These are phyloP conservation scores for Santalum album DNA, from an alignment of 164 flowering plant genomes.

Conservation along the genomic window DNA sequence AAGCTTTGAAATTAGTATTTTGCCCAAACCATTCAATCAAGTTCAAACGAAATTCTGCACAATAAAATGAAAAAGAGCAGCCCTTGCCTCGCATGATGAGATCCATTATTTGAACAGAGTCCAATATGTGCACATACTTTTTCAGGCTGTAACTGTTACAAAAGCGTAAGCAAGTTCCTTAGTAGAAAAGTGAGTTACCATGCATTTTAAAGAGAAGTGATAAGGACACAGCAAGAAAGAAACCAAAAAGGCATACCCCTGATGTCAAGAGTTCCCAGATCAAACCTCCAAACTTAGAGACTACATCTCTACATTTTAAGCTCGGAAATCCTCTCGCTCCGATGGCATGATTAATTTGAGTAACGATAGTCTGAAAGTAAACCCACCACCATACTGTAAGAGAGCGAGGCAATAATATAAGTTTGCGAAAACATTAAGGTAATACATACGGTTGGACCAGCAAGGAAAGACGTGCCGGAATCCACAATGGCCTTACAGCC, in stretches of 20 bases:
- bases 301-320: slow-evolving; percentile 34
- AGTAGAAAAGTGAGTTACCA: no score
- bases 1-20: no score
- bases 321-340: slow-evolving; percentile 46
- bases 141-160: slow-evolving; percentile 27
- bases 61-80: no score
- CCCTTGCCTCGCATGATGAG: slow-evolving; percentile 18
- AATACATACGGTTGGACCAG: slow-evolving; percentile 62
- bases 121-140: slow-evolving; percentile 32
- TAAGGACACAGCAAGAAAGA: background rate
- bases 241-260: slow-evolving; percentile 25
- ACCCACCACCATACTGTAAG: no score
- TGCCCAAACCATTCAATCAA: no score
- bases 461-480: slow-evolving; percentile 59
- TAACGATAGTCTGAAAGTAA: no score
- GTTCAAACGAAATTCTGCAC: no score
- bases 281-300: slow-evolving; percentile 22
- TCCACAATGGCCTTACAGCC: slow-evolving; percentile 66
- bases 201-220: no score
- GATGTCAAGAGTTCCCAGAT: slow-evolving; percentile 31
- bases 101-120: slow-evolving; percentile 22
- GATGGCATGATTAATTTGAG: slow-evolving; percentile 46
- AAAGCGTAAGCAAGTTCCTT: background rate
- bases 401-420: no score
- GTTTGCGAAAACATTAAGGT: no score